These are phyloP conservation scores for Flaveria brownii DNA, from an alignment of 129 eudicot genomes.

Conservation along the genomic window DNA sequence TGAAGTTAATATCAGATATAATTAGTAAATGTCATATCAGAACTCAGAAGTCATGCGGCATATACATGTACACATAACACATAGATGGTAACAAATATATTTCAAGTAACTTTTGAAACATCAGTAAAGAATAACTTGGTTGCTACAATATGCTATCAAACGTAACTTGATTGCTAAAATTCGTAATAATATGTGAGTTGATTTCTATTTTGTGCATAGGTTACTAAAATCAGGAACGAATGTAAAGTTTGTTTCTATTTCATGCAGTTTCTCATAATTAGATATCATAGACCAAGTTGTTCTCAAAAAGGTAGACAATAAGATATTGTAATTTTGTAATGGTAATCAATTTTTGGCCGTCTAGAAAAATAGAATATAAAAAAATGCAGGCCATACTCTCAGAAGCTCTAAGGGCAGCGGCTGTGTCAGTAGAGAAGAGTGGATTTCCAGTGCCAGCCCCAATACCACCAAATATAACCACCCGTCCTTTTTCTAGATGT, in stretches of 20 bases:
- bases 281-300: slow-evolving; percentile 3
- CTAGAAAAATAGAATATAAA: neutral
- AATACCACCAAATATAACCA: slow-evolving; percentile 89
- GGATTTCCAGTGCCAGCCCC: slow-evolving; percentile 93
- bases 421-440: slow-evolving; percentile 84
- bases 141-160: neutral
- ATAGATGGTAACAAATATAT: neutral
- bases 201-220: neutral
- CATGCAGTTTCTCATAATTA: neutral
- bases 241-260: neutral
- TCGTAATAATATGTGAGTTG: neutral
- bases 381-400: slow-evolving; percentile 52
- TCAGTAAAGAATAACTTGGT: neutral
- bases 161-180: neutral
- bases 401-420: slow-evolving; percentile 92
- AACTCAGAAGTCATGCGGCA: neutral
- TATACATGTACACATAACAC: neutral
- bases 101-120: neutral
- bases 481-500: slow-evolving; percentile 90
- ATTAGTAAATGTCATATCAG: neutral
- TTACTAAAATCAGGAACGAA: neutral
- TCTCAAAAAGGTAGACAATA: neutral
- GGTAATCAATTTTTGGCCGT: neutral
- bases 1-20: neutral
- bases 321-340: neutral